Percentiles rank a stretch among this genome's conserved stretches.
Evolutionary conservation across 306 rosid species (phyloP).

Genomic region (Amphicarpaea edgeworthii): DNA sequence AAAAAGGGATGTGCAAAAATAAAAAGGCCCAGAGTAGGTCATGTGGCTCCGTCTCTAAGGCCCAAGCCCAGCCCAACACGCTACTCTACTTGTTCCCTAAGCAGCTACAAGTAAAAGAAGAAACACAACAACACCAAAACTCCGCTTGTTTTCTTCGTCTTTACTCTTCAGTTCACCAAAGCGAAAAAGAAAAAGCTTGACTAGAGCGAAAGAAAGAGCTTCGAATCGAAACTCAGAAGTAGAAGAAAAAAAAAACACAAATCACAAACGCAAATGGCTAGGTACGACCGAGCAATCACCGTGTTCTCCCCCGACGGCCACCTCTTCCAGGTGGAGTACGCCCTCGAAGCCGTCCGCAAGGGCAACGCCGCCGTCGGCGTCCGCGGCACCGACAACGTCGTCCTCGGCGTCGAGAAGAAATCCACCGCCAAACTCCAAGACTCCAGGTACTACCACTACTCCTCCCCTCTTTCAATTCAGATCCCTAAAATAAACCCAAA

Average conservation of each 20-base stretch:
- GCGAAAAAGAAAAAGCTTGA: background rate
- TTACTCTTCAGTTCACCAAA: background rate
- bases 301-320: constrained; percentile 99
- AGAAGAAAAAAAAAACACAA: background rate
- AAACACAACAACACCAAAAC: background rate
- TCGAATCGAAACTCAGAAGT: constrained; percentile 7
- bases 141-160: background rate
- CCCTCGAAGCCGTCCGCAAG: constrained; percentile 97
- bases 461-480: background rate
- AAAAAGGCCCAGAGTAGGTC: too few species aligned
- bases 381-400: constrained; percentile 94
- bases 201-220: background rate
- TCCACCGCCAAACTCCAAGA: constrained; percentile 95
- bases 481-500: too few species aligned
- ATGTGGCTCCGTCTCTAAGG: too few species aligned
- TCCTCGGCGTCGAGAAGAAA: constrained; percentile 98
- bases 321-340: constrained; percentile 96
- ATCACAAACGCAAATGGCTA: constrained; percentile 64
- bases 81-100: constrained; percentile 36
- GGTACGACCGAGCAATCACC: constrained; percentile 97
- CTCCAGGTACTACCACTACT: constrained; percentile 62
- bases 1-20: too few species aligned
- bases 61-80: background rate
- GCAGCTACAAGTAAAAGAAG: constrained; percentile 11
- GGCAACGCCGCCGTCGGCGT: constrained; percentile 99